Conservation (phyloP, 1,284 basidiomycete genomes). For the Blastosporella zonata region DNA sequence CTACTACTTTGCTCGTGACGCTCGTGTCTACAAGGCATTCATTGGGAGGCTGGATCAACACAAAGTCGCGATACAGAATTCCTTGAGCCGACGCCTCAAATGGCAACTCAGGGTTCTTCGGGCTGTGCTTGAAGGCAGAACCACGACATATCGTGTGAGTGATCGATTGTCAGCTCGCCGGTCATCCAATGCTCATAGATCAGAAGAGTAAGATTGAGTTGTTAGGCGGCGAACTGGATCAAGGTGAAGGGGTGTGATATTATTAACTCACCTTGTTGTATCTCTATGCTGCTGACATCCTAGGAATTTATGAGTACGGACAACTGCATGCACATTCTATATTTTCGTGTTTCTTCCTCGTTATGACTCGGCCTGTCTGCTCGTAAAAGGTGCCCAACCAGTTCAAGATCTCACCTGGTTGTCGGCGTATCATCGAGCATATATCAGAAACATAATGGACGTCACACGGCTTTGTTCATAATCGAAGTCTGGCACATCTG, state of each 20-base stretch:
- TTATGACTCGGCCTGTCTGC: slow-evolving; percentile 39
- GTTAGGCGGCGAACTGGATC: slow-evolving; percentile 57
- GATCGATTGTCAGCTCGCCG: background rate
- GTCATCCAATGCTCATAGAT: slow-evolving; percentile 11
- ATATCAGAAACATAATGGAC: slow-evolving; percentile 33
- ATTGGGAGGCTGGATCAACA: slow-evolving; percentile 55
- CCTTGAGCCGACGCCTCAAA: slow-evolving; percentile 52
- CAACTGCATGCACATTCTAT: background rate
- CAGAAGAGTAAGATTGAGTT: slow-evolving; percentile 65
- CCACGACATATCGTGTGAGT: slow-evolving; percentile 61
- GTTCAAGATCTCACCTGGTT: slow-evolving; percentile 57
- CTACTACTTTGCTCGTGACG: slow-evolving; percentile 79
- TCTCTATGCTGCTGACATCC: slow-evolving; percentile 14
- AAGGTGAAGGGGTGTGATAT: slow-evolving; percentile 49
- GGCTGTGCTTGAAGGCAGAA: slow-evolving; percentile 61
- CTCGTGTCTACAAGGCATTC: slow-evolving; percentile 73
- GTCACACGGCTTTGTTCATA: background rate
- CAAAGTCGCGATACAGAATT: slow-evolving; percentile 46
- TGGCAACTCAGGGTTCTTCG: slow-evolving; percentile 70
- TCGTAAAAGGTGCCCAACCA: slow-evolving; percentile 81
- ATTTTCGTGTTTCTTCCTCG: background rate
- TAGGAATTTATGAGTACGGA: slow-evolving; percentile 2
- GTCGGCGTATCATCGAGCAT: slow-evolving; percentile 82
- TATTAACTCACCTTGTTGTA: slow-evolving; percentile 6
- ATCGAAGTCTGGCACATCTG: background rate